These are phyloP conservation scores for Poa pratensis DNA, from an alignment of 176 grass and related monocot genomes.

Conservation along the genomic window DNA sequence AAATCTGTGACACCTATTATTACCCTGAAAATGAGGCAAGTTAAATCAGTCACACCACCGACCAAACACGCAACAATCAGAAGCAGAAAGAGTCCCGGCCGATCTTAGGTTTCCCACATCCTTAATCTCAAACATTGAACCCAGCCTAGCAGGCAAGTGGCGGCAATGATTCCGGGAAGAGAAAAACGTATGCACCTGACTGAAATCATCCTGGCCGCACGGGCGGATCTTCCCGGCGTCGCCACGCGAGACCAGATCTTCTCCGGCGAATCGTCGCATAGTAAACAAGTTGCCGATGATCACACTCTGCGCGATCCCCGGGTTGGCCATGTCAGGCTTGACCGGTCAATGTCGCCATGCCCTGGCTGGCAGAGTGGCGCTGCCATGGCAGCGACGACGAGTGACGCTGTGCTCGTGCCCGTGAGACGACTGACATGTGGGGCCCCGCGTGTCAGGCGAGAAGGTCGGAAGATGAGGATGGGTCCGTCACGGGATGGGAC, in stretches of 20 bases:
- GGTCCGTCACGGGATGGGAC: background rate
- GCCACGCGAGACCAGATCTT: background rate
- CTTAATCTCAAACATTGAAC: background rate
- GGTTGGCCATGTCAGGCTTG: constrained; percentile 12
- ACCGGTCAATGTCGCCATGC: background rate
- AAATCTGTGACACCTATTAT: no score
- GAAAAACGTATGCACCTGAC: background rate
- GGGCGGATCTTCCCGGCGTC: constrained; percentile 19
- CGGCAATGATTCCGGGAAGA: background rate
- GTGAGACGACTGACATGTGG: background rate
- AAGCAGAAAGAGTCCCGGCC: background rate
- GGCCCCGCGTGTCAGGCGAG: background rate
- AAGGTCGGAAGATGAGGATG: constrained; percentile 4
- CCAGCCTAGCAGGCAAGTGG: no score
- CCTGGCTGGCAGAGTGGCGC: background rate
- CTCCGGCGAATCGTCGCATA: background rate
- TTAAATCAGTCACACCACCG: no score
- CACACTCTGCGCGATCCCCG: constrained; percentile 31
- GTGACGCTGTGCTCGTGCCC: background rate
- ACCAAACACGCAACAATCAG: no score
- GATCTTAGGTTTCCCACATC: background rate
- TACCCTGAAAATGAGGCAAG: no score
- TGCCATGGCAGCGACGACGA: background rate
- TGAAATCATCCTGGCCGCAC: constrained; percentile 7
- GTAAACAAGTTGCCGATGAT: no score